Percentiles rank a stretch among this genome's conserved stretches.
These are phyloP conservation scores for Orychophragmus violaceus DNA, from an alignment of 345 rosid species.

Conservation along the genomic window DNA sequence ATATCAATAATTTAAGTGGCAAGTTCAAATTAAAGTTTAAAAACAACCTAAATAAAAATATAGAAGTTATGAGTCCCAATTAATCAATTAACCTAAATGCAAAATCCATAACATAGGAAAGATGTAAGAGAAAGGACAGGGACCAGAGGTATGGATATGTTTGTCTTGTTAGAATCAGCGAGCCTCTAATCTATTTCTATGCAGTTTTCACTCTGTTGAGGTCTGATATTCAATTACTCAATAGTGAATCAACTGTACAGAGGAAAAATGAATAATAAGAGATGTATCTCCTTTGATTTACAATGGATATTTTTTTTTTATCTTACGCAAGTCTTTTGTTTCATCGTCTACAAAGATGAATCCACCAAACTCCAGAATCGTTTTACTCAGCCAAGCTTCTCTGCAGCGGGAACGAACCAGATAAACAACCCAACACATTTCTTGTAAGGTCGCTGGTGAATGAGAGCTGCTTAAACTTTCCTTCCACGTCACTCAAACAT, in stretches of 20 bases:
- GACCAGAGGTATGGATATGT: neutral
- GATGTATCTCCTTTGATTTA: conserved; percentile 27
- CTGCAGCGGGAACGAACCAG: neutral
- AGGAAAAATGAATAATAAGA: conserved; percentile 21
- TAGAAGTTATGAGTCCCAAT: too few relatives aligned
- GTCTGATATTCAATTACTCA: neutral
- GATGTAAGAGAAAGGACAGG: neutral
- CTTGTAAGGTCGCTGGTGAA: conserved; percentile 3
- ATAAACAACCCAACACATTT: neutral
- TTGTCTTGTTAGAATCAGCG: neutral
- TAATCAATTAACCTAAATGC: too few relatives aligned
- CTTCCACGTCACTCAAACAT: conserved; percentile 5
- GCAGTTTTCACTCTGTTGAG: neutral
- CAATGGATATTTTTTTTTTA: conserved; percentile 9
- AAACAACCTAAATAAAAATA: too few relatives aligned
- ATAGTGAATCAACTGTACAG: conserved; percentile 39
- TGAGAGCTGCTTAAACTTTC: conserved; percentile 11
- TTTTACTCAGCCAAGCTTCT: conserved; percentile 13
- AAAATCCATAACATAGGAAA: too few relatives aligned
- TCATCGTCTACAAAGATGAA: conserved; percentile 20
- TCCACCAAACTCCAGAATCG: neutral
- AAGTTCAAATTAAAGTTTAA: too few relatives aligned
- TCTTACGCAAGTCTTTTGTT: conserved; percentile 13
- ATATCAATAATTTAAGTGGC: too few relatives aligned
- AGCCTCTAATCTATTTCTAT: neutral